Evolutionary conservation across 257 asterid genomes (phyloP), one percentile per base, ranked within the genome.

Genomic region (Nicotiana sylvestris): DNA sequence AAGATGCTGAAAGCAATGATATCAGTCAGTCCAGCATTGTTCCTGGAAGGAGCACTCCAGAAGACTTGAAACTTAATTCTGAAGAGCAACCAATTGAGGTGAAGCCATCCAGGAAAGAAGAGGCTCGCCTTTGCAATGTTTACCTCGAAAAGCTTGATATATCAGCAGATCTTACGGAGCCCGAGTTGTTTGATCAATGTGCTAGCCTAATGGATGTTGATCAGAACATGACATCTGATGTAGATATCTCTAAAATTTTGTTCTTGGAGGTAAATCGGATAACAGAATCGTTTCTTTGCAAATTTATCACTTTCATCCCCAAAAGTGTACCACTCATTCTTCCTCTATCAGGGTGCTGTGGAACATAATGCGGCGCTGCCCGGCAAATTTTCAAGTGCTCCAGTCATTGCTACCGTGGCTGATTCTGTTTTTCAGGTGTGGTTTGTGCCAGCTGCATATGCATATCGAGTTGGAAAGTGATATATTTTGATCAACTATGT

Each of bases 141-240:
- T 96, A 94, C 89, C 90, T 96, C 33, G 89, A 95, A 78, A 95
- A 89, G 89, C 95, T 96, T 66, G 97, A 96, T 88, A 88, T 96
- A 72, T 96, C 99, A 70, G 90, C 87, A 2, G 98, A 92, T 81
- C 99, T 96, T 86, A 51, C 92, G 81, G 97, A 93, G 49, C 93
- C 93, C 32, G 97, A 91, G 81, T 81, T 96, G 88, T 88, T 87
- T 82, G 67, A 81, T 81, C 88, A 89, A 89, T 94, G 97, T 88
- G 35, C 89, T 27, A 88, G 84, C 85, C 82, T 93, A 82, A 80
- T 85, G 82, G 86, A 65, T 82, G 56, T 86, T 85, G 92, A 91
- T 81, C 87, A 86, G 83, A 81, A 51, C 81, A 76, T 70, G 65
- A 70, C 80, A 25, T 85, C 87, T 86, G 90, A 82, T 82, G 86